phyloP scores from a whole-genome alignment of 2,329 filamentous ascomycete genomes.

The Didymella segeticola region DNA sequence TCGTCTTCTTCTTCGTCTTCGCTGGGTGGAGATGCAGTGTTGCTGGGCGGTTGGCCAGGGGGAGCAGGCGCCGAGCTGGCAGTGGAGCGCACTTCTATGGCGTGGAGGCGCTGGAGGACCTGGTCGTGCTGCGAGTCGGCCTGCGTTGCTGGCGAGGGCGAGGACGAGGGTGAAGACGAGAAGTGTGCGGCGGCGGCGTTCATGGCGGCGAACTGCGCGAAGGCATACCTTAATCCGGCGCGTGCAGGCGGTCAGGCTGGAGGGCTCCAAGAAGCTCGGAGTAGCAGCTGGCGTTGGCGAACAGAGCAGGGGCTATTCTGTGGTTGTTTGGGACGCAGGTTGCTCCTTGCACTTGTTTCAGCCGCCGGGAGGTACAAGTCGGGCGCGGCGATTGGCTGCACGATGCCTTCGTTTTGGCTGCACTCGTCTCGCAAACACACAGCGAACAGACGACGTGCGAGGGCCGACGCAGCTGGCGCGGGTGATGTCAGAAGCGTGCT shows the following conservation, averaged over 20 bases:
- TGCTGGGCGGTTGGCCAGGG: slow-evolving; percentile 12
- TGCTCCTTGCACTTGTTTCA: slow-evolving; percentile 46
- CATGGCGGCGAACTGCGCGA: slow-evolving; percentile 37
- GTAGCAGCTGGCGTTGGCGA: slow-evolving; percentile 28
- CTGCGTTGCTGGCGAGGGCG: slow-evolving; percentile 24
- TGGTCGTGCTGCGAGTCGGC: slow-evolving; percentile 13
- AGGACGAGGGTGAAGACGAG: slow-evolving; percentile 20
- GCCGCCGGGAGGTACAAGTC: slow-evolving; percentile 31
- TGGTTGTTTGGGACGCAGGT: slow-evolving; percentile 33
- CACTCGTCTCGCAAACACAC: slow-evolving; percentile 20
- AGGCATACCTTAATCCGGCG: slow-evolving; percentile 43
- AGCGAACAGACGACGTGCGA: slow-evolving; percentile 37
- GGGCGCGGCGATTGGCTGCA: slow-evolving; percentile 31
- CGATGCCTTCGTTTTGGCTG: slow-evolving; percentile 30
- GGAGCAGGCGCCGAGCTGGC: slow-evolving; percentile 14
- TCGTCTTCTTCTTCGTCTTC: slow-evolving; percentile 2
- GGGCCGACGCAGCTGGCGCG: slow-evolving; percentile 12
- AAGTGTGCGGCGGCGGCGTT: slow-evolving; percentile 29
- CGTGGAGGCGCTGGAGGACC: slow-evolving; percentile 33
- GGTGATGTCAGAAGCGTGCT: slow-evolving; percentile 13
- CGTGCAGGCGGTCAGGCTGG: slow-evolving; percentile 19
- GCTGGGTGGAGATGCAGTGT: slow-evolving; percentile 6
- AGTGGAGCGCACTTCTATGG: slow-evolving; percentile 25
- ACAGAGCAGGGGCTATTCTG: slow-evolving; percentile 19
- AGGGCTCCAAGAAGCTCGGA: slow-evolving; percentile 18